Base-by-base conservation (phyloP, 2,329 filamentous ascomycete species). In the Incumbomyces delicatus region DNA sequence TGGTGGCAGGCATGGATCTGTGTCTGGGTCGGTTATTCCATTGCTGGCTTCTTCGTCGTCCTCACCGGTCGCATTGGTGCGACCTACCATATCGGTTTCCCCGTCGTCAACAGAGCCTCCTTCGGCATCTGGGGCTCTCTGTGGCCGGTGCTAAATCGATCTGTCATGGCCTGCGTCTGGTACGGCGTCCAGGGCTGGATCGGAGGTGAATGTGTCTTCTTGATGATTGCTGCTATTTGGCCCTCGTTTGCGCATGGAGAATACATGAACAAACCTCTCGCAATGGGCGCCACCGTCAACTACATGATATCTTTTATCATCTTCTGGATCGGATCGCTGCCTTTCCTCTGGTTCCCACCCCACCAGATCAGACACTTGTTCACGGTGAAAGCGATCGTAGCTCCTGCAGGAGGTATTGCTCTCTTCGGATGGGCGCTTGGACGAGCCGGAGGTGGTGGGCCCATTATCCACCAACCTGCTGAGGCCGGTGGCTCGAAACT, bases 401-500 rank as follows among this genome's bases (percentile, higher is more conserved):
- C 92, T 0, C 89, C 89, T 0, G 74, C 75, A 32, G 87, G 87
- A n/a, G 88, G 85, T 42, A 72, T 95, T 41, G 80, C 85, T 12
- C 92, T 92, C 64, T 85, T 95, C 64, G 83, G 87, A 59, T 95
- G 89, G 89, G 78, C 86, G 2, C 74, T 94, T 20, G 80, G 86
- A 31, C 78, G 84, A 20, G 89, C 89, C 27, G 78, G 87, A 36
- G 89, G 88, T 1, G 75, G 89, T 48, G 89, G 89, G 1, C 87
- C 87, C 1, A 87, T 95, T 55, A 75, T 95, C 18, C 73, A 80
- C 47, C 83, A 90, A 60, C 69, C 75, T 0, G 75, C 77, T 38
- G 77, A 68, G 3, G 65, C 78, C 3, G 66, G 77, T 3, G 88
- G 88, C 22, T 82, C 77, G 50, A 73, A 74, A 0, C 72, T 95